Percentiles rank a stretch among this genome's conserved stretches.
Conservation (phyloP, 1,284 basidiomycete species). For the Cryptococcus hybrid region DNA sequence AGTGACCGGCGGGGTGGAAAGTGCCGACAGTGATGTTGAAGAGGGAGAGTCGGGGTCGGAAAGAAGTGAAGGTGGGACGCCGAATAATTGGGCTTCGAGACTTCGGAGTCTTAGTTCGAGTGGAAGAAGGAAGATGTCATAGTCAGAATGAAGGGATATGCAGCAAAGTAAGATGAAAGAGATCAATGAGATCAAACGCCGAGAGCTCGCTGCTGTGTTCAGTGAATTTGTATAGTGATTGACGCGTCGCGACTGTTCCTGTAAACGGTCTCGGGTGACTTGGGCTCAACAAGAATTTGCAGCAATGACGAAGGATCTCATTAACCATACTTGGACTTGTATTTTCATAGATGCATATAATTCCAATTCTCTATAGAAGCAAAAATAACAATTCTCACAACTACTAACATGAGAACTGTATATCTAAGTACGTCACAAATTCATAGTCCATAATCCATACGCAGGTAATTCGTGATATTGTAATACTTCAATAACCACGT, state of each 20-base stretch:
- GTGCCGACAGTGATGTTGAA: not conserved
- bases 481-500: not conserved
- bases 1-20: not conserved
- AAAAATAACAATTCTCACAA: not conserved
- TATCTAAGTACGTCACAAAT: conserved; percentile 1
- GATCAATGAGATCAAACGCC: not conserved
- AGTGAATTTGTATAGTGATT: no score
- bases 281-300: no score
- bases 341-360: no score
- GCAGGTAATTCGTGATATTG: not conserved
- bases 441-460: not conserved
- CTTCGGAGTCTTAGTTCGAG: conserved; percentile 37
- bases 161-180: not conserved
- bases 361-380: no score
- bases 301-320: no score
- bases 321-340: no score
- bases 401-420: not conserved
- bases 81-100: conserved; percentile 37
- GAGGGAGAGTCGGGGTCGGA: not conserved
- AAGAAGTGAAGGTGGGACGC: conserved; percentile 16
- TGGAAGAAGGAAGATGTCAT: conserved; percentile 14
- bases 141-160: not conserved
- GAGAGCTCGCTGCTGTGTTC: not conserved
- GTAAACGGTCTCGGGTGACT: no score
- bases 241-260: no score